These are phyloP conservation scores for Trichoderma breve DNA, from an alignment of 2,329 filamentous ascomycete species.

Conservation along the genomic window DNA sequence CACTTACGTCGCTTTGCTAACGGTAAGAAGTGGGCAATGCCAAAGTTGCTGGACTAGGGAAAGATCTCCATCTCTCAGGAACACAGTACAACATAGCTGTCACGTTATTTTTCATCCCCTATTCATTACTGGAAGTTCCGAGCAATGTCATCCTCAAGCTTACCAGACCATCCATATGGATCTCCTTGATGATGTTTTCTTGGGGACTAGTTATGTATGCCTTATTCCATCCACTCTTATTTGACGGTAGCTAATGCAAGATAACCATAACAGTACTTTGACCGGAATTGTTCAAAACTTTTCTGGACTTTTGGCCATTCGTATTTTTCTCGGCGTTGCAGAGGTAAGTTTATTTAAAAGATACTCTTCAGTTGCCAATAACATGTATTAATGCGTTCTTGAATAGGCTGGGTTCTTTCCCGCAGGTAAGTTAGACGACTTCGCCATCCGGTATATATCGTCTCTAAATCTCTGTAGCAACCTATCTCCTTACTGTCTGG, in stretches of 20 bases:
- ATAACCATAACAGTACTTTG: conserved; percentile 65
- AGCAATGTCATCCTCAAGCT: conserved; percentile 22
- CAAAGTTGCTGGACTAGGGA: conserved; percentile 25
- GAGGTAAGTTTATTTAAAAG: not conserved
- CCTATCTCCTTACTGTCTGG: conserved; percentile 82
- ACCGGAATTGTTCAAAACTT: conserved; percentile 80
- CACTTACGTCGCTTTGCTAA: not conserved
- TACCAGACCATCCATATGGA: not conserved
- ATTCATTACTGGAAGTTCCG: not conserved
- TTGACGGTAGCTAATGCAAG: not conserved
- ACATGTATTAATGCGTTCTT: not conserved
- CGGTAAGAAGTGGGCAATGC: conserved; percentile 22
- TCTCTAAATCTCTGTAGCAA: conserved; percentile 33
- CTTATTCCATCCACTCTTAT: not conserved
- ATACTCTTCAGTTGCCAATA: not conserved
- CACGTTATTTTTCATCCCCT: conserved; percentile 28
- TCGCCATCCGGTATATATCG: conserved; percentile 35
- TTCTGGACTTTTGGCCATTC: conserved; percentile 69
- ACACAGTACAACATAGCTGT: conserved; percentile 25
- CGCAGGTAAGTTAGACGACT: not conserved
- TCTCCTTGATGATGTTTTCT: conserved; percentile 8
- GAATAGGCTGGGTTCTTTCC: not conserved
- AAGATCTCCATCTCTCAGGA: conserved; percentile 24
- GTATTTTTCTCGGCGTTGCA: conserved; percentile 61
- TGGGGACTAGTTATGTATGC: conserved; percentile 6